Percentiles rank a stretch among this genome's conserved stretches.
phyloP scores from a whole-genome alignment of 495 filamentous ascomycete genomes.

The Cladorrhinum samala region DNA sequence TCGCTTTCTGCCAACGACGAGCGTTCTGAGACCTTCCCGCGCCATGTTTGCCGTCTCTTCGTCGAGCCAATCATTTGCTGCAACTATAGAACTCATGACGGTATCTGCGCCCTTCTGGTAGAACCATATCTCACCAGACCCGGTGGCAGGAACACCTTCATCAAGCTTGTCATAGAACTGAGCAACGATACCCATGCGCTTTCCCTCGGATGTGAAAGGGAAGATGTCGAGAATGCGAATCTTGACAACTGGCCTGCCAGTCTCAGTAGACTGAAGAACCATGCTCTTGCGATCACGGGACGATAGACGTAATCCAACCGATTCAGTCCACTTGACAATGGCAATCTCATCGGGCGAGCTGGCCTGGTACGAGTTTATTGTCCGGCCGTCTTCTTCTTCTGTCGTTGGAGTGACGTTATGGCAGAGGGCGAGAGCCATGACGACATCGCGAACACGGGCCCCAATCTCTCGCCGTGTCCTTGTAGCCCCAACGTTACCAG shows the following conservation, averaged over 20 bases:
- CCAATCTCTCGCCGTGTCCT: slow-evolving; percentile 89
- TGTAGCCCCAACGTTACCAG: slow-evolving; percentile 56
- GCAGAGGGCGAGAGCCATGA: slow-evolving; percentile 86
- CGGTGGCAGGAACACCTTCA: slow-evolving; percentile 32
- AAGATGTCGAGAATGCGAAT: slow-evolving; percentile 91
- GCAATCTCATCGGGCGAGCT: slow-evolving; percentile 98
- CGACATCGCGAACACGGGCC: slow-evolving; percentile 80
- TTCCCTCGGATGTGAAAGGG: slow-evolving; percentile 95
- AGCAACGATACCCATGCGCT: slow-evolving; percentile 96
- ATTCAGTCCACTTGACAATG: slow-evolving; percentile 93
- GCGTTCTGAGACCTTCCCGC: slow-evolving; percentile 85
- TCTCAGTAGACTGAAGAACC: slow-evolving; percentile 70
- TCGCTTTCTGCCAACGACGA: slow-evolving; percentile 85
- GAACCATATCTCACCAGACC: slow-evolving; percentile 83
- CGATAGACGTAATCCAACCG: slow-evolving; percentile 76
- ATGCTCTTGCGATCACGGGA: slow-evolving; percentile 85
- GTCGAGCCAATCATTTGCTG: slow-evolving; percentile 94
- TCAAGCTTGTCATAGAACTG: slow-evolving; percentile 60
- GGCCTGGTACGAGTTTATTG: slow-evolving; percentile 86
- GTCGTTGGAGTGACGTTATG: slow-evolving; percentile 94
- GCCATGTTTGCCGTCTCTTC: slow-evolving; percentile 99
- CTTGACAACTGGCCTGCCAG: slow-evolving; percentile 70
- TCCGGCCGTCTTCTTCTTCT: slow-evolving; percentile 66
- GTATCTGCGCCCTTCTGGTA: slow-evolving; percentile 98
- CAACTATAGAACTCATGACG: slow-evolving; percentile 91